phyloP scores from a whole-genome alignment of 257 asterid genomes.

The Ilex asprella region DNA sequence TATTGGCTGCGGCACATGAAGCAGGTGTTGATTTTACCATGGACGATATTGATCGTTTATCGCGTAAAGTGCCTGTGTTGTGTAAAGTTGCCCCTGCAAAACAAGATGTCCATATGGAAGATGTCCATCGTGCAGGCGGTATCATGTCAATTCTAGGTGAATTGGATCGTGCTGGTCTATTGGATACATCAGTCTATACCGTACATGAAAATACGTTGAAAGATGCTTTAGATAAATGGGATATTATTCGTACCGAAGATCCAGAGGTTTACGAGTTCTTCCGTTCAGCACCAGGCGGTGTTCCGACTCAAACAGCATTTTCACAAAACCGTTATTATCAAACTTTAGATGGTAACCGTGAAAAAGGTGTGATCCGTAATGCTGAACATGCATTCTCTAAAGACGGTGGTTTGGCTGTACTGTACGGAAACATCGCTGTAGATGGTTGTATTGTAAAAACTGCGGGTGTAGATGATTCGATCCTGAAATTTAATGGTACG shows the following conservation, averaged over 20 bases:
- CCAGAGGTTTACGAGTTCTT: not conserved
- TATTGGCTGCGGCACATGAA: not conserved
- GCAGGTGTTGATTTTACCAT: not conserved
- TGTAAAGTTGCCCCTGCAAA: not conserved
- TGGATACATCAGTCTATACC: not conserved
- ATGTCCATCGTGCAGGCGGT: conserved; percentile 1
- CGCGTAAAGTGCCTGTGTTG: not conserved
- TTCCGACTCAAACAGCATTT: not conserved
- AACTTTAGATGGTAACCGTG: not conserved
- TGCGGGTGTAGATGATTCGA: not conserved
- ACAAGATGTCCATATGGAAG: not conserved
- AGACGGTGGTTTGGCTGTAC: not conserved
- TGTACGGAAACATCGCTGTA: not conserved
- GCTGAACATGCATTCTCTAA: not conserved
- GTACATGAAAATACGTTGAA: not conserved
- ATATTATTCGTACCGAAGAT: not conserved
- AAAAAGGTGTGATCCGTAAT: not conserved
- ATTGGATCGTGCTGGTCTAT: not conserved
- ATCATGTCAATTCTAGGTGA: not conserved
- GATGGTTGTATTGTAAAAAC: not conserved
- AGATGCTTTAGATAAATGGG: not conserved
- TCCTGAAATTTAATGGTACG: not conserved
- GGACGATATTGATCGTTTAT: not conserved
- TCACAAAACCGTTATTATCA: not conserved
- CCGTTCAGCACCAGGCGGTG: not conserved